Evolutionary conservation across 768 basidiomycete genomes (phyloP), one percentile per base, ranked within the genome.

Genomic region (Lyophyllum semitale): DNA sequence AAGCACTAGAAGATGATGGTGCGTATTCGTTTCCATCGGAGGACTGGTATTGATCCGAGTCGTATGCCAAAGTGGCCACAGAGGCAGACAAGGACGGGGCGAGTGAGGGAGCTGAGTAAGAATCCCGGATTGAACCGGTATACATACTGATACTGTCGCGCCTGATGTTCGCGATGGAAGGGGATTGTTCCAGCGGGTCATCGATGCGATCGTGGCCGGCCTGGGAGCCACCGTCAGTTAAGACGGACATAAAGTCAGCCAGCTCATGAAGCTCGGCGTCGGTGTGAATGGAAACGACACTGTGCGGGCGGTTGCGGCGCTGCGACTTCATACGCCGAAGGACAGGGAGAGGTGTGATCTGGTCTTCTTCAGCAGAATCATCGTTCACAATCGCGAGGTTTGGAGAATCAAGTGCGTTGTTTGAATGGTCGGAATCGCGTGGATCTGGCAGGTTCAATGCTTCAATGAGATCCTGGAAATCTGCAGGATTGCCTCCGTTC

Each of bases 181-280:
- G 27, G 9, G 30, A 47, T 8, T 41, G 57, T 50, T 54, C 45
- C 15, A 22, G 6, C 22, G 26, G 18, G 17, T 29, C 26, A 13
- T 53, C 47, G 17, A 44, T 44, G 17, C 38, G 48, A 17, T 57
- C 41, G 33, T 48, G 38, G 25, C 25, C 46, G 15, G 26, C 11
- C 3, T 13, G 53, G n/a, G 54, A 20, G 17, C 51, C 40, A 22
- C 50, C 26, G 35, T 58, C 49, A 7, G 60, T 27, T n/a, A 60
- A 54, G 12, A 73, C 70, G 11, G 76, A 71, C 53, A 84, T 70
- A 38, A 82, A 66, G 26, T 81, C 81, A 1, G 78, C 76, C 44
- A 84, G 66, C n/a, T 76, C 79, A n/a, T 73, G 64, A 13, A 84
- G 72, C 55, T 84, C 83, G 27, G 68, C 61, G 46, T 84, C 83